Percentiles rank a stretch among this genome's conserved stretches.
Evolutionary conservation across 768 basidiomycete genomes (phyloP).

Genomic region (Termitomyces sp.): DNA sequence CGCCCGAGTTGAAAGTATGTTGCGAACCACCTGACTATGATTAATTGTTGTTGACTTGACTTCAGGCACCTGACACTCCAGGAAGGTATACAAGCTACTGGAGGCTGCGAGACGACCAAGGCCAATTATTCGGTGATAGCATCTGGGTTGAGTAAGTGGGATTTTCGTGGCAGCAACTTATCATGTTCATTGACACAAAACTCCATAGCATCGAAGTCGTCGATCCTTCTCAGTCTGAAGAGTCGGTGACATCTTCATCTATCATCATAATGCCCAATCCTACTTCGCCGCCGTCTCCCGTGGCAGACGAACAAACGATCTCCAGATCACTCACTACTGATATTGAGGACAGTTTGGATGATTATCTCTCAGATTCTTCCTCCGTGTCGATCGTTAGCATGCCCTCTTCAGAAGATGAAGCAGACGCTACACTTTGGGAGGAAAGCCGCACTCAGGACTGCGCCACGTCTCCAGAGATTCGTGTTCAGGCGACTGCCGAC

Average conservation of each 20-base stretch:
- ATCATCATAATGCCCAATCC: constrained; percentile 62
- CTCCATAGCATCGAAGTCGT: constrained; percentile 60
- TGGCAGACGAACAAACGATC: background rate
- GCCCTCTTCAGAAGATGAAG: constrained; percentile 53
- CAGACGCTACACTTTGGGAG: constrained; percentile 54
- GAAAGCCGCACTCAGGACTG: constrained; percentile 43
- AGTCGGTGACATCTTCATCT: constrained; percentile 68
- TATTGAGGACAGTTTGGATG: constrained; percentile 27
- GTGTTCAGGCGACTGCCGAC: constrained; percentile 29
- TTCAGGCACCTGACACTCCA: constrained; percentile 66
- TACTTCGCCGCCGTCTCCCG: constrained; percentile 12
- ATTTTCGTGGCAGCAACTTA: background rate
- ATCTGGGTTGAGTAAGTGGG: constrained; percentile 76
- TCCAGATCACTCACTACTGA: constrained; percentile 22
- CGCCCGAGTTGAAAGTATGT: constrained; percentile 70
- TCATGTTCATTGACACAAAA: constrained; percentile 5
- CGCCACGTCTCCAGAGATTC: background rate
- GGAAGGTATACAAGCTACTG: constrained; percentile 79
- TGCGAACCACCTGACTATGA: background rate
- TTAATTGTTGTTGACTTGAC: background rate
- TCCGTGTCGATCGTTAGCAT: constrained; percentile 60
- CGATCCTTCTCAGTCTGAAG: constrained; percentile 40
- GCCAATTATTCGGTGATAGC: constrained; percentile 64
- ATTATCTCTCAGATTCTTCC: constrained; percentile 41
- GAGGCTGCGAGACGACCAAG: constrained; percentile 59